A percentile compares a stretch with the other conserved stretches of the same genome.
These are phyloP conservation scores for Echium plantagineum DNA, from an alignment of 257 asterid species.

Conservation along the genomic window DNA sequence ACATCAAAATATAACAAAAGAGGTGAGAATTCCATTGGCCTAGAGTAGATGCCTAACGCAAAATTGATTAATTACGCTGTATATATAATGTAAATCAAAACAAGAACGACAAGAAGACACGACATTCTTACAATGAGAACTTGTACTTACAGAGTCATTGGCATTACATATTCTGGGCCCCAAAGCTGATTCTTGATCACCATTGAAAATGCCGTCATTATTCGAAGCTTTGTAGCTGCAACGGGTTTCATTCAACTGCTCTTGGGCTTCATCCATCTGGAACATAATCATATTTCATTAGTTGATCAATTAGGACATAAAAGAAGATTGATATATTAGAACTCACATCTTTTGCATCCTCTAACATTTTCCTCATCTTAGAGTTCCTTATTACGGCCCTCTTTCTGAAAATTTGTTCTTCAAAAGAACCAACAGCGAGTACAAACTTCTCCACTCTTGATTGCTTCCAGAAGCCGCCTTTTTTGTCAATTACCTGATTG, in stretches of 20 bases:
- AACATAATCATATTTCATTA: neutral
- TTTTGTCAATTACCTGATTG: constrained; percentile 24
- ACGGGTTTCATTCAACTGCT: neutral
- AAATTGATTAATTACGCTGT: no score
- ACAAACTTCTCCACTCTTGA: constrained; percentile 43
- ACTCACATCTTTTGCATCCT: constrained; percentile 26
- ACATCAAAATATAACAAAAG: neutral
- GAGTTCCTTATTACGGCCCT: constrained; percentile 24
- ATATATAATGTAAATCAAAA: no score
- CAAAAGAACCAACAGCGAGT: constrained; percentile 32
- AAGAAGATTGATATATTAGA: neutral
- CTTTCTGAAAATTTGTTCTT: constrained; percentile 48
- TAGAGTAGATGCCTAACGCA: no score
- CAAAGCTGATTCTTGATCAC: neutral
- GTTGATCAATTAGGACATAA: neutral
- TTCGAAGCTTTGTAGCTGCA: neutral
- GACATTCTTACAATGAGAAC: no score
- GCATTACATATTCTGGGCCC: neutral
- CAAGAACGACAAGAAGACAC: no score
- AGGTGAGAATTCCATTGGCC: neutral
- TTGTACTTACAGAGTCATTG: neutral
- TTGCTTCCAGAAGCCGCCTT: constrained; percentile 25
- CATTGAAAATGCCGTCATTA: neutral
- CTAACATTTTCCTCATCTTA: constrained; percentile 17
- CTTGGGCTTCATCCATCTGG: neutral